Base-by-base conservation (phyloP, 2,329 filamentous ascomycete species). In the Leptographium galeiforme region DNA sequence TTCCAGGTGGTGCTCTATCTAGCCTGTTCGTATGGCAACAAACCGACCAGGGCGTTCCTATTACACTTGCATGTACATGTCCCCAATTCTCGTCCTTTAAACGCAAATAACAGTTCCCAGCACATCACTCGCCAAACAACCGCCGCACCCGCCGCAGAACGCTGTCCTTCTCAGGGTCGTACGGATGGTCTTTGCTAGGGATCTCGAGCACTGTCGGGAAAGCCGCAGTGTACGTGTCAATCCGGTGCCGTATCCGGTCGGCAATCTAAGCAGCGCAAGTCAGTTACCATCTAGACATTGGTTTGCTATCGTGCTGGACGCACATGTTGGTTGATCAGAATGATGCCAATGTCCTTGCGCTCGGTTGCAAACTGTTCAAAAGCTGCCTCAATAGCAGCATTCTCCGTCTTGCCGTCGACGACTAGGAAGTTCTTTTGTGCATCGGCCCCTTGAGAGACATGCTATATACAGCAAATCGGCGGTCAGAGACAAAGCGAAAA, bases 101-200 rank as follows among this genome's bases (percentile, higher is more conserved):
- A 14, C 6, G 8, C 43, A 16, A 47, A 10, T 7, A n/a, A 7
- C 14, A 7, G 12, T 5, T 25, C 25, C 25, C 25, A 25, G 25
- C 25, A n/a, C 14, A 25, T 4, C 45, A 90, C 72, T 90, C 81
- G 61, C 81, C 81, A 71, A 84, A 84, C 54, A 81, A 59, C 55
- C 77, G 73, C 57, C 77, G 73, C 47, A 98, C 93, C 60, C 93
- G 79, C 72, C 90, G 87, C 70, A 98, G 69, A 45, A 98, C 91
- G 65, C 91, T 97, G 69, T 98, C 93, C 75, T 98, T 98, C 72
- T 98, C 93, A 0, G 93, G 93, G 63, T 98, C 91, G 66, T 98
- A 98, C 2, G 93, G 93, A 68, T 98, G 93, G 68, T 98, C 93
- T 76, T 98, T 98, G 72, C 89, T 95, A 30, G 93, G 93, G 57